These are phyloP conservation scores for Arxiozyma heterogenica DNA, from an alignment of 1,139 yeast genomes.

Conservation along the genomic window DNA sequence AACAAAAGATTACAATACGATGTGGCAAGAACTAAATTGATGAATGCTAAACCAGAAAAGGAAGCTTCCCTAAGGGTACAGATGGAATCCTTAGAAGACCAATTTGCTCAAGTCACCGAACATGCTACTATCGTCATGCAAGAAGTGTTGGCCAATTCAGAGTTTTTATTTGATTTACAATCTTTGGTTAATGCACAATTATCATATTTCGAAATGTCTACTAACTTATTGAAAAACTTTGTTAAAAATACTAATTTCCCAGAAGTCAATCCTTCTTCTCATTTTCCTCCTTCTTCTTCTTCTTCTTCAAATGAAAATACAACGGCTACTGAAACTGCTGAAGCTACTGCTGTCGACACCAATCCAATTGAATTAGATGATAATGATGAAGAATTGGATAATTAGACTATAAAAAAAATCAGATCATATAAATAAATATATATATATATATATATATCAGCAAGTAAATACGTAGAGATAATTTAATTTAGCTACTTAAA, in stretches of 20 bases:
- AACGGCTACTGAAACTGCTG: neutral
- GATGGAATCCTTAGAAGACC: slow-evolving; percentile 83
- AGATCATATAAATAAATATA: too few relatives aligned
- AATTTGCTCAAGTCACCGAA: slow-evolving; percentile 83
- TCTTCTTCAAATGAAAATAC: neutral
- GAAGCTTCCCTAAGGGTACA: slow-evolving; percentile 67
- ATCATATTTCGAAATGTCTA: slow-evolving; percentile 72
- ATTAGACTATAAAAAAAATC: neutral
- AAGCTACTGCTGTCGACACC: neutral
- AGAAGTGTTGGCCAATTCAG: slow-evolving; percentile 66
- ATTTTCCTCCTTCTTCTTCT: neutral
- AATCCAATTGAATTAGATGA: slow-evolving; percentile 3
- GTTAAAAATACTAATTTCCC: slow-evolving; percentile 24
- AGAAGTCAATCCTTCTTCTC: neutral
- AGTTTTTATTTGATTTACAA: slow-evolving; percentile 59
- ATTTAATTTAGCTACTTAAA: too few relatives aligned
- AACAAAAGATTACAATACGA: slow-evolving; percentile 74
- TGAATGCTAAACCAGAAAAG: slow-evolving; percentile 62
- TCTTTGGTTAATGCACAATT: slow-evolving; percentile 74
- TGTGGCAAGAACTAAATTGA: slow-evolving; percentile 63
- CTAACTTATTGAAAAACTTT: slow-evolving; percentile 58
- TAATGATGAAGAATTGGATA: neutral
- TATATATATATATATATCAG: too few relatives aligned
- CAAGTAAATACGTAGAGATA: neutral
- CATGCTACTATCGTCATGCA: slow-evolving; percentile 82